Conservation (phyloP, 2,329 filamentous ascomycete genomes). For the Didymella pinodella region DNA sequence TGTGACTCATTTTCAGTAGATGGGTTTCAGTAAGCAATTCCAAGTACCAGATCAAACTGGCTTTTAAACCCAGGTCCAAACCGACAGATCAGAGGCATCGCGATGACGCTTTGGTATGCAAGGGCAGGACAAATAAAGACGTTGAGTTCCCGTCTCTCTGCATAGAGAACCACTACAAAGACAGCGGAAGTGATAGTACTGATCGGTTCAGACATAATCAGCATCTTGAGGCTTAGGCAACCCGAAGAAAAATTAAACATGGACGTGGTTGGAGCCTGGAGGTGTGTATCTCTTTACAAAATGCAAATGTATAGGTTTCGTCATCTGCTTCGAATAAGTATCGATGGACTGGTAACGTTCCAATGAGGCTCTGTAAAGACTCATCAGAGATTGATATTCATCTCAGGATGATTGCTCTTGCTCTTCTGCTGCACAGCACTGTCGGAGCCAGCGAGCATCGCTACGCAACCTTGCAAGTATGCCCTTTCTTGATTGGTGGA, state of each 20-base stretch:
- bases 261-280: neutral
- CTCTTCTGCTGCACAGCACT: neutral
- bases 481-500: slow-evolving; percentile 13
- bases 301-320: neutral
- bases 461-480: neutral
- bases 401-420: neutral
- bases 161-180: neutral
- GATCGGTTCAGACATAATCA: neutral
- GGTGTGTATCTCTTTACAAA: neutral
- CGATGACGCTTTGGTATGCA: neutral
- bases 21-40: neutral
- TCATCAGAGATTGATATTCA: neutral
- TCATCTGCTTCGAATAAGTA: neutral
- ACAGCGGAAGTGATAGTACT: neutral
- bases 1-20: too few species aligned
- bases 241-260: neutral
- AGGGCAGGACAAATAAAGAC: neutral
- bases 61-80: neutral
- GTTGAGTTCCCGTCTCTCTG: neutral
- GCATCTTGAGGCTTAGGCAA: neutral
- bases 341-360: neutral
- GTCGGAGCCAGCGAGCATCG: neutral
- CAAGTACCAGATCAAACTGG: neutral
- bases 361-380: neutral
- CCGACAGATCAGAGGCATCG: neutral